These are phyloP conservation scores for Phytophthora sansomeana DNA, from an alignment of 352 stramenopile species.

Conservation along the genomic window DNA sequence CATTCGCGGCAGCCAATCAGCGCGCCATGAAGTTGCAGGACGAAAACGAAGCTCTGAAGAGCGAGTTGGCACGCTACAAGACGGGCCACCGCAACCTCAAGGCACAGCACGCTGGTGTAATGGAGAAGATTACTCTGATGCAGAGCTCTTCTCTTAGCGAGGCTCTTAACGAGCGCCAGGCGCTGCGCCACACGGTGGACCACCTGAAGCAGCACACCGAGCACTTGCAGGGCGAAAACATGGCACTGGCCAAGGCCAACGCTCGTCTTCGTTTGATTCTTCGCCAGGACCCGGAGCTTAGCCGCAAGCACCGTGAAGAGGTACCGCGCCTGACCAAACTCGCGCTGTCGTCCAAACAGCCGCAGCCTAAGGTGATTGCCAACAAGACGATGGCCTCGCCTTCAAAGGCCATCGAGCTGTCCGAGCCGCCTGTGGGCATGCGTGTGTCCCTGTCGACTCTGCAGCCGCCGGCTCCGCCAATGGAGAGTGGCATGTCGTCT, in stretches of 20 bases:
- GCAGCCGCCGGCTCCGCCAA: slow-evolving; percentile 49
- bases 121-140: slow-evolving; percentile 87
- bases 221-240: slow-evolving; percentile 84
- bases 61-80: slow-evolving; percentile 82
- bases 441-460: slow-evolving; percentile 62
- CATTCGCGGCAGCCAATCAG: slow-evolving; percentile 87
- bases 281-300: slow-evolving; percentile 85
- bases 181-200: slow-evolving; percentile 76
- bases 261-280: slow-evolving; percentile 84
- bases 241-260: slow-evolving; percentile 86
- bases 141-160: slow-evolving; percentile 77
- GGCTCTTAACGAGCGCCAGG: slow-evolving; percentile 74
- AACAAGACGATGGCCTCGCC: slow-evolving; percentile 47
- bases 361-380: slow-evolving; percentile 49
- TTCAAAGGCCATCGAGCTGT: slow-evolving; percentile 56
- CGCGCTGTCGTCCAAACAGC: slow-evolving; percentile 74
- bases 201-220: slow-evolving; percentile 80
- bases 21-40: slow-evolving; percentile 88
- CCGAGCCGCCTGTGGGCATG: slow-evolving; percentile 45
- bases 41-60: slow-evolving; percentile 84
- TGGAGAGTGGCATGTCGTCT: slow-evolving; percentile 27
- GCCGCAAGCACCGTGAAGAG: slow-evolving; percentile 86
- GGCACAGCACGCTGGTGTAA: slow-evolving; percentile 77
- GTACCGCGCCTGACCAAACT: slow-evolving; percentile 87
- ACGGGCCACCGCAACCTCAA: slow-evolving; percentile 85